Percentiles rank a stretch among this genome's conserved stretches.
Conservation (phyloP, 768 basidiomycete genomes). For the Albatrellus ellisii region DNA sequence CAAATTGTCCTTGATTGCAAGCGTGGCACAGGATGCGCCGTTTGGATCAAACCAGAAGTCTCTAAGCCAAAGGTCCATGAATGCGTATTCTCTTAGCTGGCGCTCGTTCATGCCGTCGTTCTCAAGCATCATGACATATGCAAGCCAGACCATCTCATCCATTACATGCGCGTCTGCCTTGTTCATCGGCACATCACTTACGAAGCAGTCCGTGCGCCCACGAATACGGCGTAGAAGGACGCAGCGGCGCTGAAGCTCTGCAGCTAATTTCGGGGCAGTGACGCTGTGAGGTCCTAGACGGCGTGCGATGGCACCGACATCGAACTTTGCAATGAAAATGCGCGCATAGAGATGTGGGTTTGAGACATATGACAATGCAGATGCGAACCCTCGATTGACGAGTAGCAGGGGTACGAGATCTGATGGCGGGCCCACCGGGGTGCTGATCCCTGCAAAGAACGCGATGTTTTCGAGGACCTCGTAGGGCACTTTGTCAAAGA, state of each 20-base stretch:
- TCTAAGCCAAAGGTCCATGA: constrained; percentile 48
- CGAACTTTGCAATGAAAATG: constrained; percentile 60
- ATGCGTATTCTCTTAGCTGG: constrained; percentile 60
- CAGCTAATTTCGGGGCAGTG: constrained; percentile 33
- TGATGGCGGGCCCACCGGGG: constrained; percentile 46
- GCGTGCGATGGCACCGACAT: constrained; percentile 33
- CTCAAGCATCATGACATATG: constrained; percentile 72
- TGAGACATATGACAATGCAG: constrained; percentile 31
- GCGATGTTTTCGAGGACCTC: constrained; percentile 77
- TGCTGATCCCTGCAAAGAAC: constrained; percentile 35
- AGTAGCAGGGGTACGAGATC: constrained; percentile 42
- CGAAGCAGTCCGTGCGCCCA: constrained; percentile 26
- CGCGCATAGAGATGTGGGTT: constrained; percentile 65
- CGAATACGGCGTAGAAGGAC: constrained; percentile 43
- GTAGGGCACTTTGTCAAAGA: constrained; percentile 44
- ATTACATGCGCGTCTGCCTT: constrained; percentile 19
- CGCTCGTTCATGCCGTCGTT: constrained; percentile 60
- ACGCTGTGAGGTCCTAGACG: constrained; percentile 32
- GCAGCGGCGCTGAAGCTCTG: constrained; percentile 56
- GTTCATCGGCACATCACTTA: constrained; percentile 12
- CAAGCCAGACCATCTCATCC: constrained; percentile 45
- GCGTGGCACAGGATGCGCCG: constrained; percentile 40
- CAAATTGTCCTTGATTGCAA: constrained; percentile 25
- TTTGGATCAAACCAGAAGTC: constrained; percentile 51
- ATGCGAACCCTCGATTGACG: constrained; percentile 34